phyloP scores from a whole-genome alignment of 2,329 filamentous ascomycete species.

The Pseudocercospora eumusae region DNA sequence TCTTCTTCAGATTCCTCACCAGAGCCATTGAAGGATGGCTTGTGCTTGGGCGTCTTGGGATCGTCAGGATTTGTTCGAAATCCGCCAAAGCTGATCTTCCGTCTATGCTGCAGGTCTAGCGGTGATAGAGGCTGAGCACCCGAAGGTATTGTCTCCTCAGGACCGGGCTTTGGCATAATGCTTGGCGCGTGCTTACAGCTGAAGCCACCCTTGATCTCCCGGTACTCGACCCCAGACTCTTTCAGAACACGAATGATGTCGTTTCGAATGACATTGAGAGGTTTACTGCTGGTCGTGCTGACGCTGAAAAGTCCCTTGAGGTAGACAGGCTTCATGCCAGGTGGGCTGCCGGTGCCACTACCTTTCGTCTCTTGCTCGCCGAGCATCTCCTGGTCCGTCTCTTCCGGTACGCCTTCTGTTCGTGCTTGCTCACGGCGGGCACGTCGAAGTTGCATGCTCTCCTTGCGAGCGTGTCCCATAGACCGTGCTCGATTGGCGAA shows the following conservation, averaged over 20 bases:
- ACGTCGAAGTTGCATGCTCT: conserved; percentile 87
- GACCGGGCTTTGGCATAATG: conserved; percentile 72
- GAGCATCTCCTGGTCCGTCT: conserved; percentile 78
- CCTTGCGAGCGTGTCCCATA: conserved; percentile 81
- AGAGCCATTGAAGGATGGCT: conserved; percentile 79
- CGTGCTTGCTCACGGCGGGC: conserved; percentile 57
- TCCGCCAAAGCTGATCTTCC: conserved; percentile 82
- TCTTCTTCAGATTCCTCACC: conserved; percentile 46
- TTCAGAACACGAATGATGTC: conserved; percentile 90
- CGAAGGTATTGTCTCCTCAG: conserved; percentile 44
- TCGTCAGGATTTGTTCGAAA: conserved; percentile 64
- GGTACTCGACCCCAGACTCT: conserved; percentile 85
- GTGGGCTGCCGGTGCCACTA: conserved; percentile 58
- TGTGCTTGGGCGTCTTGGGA: conserved; percentile 58
- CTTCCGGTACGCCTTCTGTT: conserved; percentile 77
- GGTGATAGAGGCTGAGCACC: conserved; percentile 59
- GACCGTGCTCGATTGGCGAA: conserved; percentile 78
- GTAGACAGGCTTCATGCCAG: conserved; percentile 89
- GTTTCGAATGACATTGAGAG: conserved; percentile 77
- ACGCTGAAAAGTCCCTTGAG: conserved; percentile 97
- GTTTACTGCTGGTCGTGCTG: conserved; percentile 91
- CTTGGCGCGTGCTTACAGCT: conserved; percentile 84
- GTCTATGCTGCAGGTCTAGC: conserved; percentile 60
- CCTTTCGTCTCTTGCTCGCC: conserved; percentile 55
- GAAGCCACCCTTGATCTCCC: conserved; percentile 91